Evolutionary conservation across 352 stramenopile species (phyloP).

Genomic region (Phytophthora syringae): DNA sequence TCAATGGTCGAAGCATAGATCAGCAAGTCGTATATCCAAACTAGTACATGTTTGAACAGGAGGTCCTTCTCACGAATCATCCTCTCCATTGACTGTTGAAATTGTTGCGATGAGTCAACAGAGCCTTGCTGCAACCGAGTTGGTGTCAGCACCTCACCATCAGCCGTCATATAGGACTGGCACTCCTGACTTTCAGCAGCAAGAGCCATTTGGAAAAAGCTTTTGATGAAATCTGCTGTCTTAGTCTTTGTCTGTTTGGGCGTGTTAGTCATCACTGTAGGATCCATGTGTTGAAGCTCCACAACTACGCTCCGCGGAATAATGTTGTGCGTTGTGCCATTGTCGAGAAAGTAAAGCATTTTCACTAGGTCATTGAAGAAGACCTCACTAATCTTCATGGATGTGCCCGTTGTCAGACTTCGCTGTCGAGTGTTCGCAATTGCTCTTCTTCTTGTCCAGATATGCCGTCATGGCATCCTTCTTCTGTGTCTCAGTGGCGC

Average conservation of each 20-base stretch:
- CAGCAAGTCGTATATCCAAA: not conserved
- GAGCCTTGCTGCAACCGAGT: too few relatives aligned
- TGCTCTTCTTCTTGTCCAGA: not conserved
- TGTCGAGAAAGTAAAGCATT: too few relatives aligned
- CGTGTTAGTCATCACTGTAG: too few relatives aligned
- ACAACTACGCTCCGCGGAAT: conserved; percentile 2
- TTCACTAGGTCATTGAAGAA: conserved; percentile 3
- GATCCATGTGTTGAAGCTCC: too few relatives aligned
- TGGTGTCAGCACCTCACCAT: not conserved
- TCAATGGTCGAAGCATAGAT: not conserved
- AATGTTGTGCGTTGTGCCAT: conserved; percentile 2
- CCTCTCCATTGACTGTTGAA: conserved; percentile 1
- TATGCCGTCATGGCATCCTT: not conserved
- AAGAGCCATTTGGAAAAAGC: not conserved
- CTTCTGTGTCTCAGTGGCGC: not conserved
- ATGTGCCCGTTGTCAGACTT: not conserved
- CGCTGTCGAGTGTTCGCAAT: not conserved
- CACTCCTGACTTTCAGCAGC: not conserved
- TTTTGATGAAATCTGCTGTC: conserved; percentile 15
- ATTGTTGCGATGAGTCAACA: not conserved
- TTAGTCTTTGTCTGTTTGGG: not conserved
- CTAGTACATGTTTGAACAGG: not conserved
- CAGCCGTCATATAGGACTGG: conserved; percentile 1
- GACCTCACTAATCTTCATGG: too few relatives aligned
- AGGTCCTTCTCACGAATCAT: not conserved